Evolutionary conservation across 2,329 filamentous ascomycete species (phyloP), one percentile per base, ranked within the genome.

Genomic region (Fusarium musae): DNA sequence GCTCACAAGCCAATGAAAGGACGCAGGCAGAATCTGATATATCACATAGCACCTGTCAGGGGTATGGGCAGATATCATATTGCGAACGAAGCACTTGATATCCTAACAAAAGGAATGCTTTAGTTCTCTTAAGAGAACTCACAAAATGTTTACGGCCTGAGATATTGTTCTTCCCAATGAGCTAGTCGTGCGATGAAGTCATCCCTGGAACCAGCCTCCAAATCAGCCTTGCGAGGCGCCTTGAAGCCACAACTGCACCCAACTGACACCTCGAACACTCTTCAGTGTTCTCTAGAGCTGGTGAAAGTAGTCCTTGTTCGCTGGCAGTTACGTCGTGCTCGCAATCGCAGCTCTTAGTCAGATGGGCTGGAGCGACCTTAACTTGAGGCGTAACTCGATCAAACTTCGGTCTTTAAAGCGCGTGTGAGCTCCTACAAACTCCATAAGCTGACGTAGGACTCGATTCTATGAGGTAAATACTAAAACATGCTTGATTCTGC

Each of bases 11-110:
- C n/a, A 53, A 21, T 37, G 32, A 26, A 28, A 28, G 36, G 23
- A 36, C 9, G 39, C 12, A 30, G 19, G 19, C 7, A 9, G 12
- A 64, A 69, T 63, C 28, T 59, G 59, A 59, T 70, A 59, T 39
- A 28, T 70, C 37, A 65, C 59, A 59, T 34, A 46, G 46, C 13
- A 17, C 40, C 15, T 9, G 11, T 19, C 23, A 43, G 52, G 28
- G 46, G 5, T 28, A 30, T 34, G n/a, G 15, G 36, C 19, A n/a
- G 30, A 26, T 46, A 32, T 13, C 15, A n/a, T 15, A 37, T 52
- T 37, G 5, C 4, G 21, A 46, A 19, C 12, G 34, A 54, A 28
- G 36, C 26, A 40, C 37, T 40, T n/a, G 8, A 7, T 12, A 1
- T n/a, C 9, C 13, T 30, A 42, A n/a, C 19, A 54, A n/a, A 21